Evolutionary conservation across 2,329 filamentous ascomycete genomes (phyloP), one percentile per base, ranked within the genome.

Genomic region (Dactylellina drechsleri): DNA sequence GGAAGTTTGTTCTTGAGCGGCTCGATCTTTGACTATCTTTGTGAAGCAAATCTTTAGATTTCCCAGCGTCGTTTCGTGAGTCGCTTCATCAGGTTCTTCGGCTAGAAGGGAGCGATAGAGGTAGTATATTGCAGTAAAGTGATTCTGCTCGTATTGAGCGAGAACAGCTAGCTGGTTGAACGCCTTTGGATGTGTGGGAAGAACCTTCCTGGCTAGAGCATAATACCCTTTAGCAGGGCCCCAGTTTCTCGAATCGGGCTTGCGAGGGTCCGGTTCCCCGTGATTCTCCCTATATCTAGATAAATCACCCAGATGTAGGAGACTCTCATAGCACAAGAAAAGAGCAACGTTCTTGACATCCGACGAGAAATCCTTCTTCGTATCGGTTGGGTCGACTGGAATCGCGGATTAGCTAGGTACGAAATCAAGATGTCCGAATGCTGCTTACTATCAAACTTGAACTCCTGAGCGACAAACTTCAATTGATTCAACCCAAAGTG

Each of bases 161-260:
- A 98, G 90, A 41, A 98, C 91, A 41, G 92, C 93, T 81, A 95
- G 88, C 82, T 98, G 95, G 80, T 99, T 94, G 80, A 96, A 91
- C 15, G 92, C 91, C 77, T 89, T 88, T 31, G 94, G 94, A 53
- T 91, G 92, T 16, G 88, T 85, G 2, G 94, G 92, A 78, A 91
- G 87, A 62, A 98, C 86, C 60, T 91, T 88, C 77, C 89, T 88
- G 20, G 95, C 95, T 73, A 98, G 85, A 66, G 87, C 85, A 82
- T 99, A 98, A 82, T 94, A 97, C 10, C 90, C 89, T 79, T 93
- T 85, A 13, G 94, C 92, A 13, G 88, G 88, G 26, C 91, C 91
- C 85, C 92, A 96, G 79, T 91, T 91, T 62, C 89, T 89, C 15
- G 65, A 40, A 10, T 76, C 72, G 0, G 72, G 72, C n/a, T 65